phyloP scores from a whole-genome alignment of 2,329 filamentous ascomycete species.

The Colletotrichum musicola region DNA sequence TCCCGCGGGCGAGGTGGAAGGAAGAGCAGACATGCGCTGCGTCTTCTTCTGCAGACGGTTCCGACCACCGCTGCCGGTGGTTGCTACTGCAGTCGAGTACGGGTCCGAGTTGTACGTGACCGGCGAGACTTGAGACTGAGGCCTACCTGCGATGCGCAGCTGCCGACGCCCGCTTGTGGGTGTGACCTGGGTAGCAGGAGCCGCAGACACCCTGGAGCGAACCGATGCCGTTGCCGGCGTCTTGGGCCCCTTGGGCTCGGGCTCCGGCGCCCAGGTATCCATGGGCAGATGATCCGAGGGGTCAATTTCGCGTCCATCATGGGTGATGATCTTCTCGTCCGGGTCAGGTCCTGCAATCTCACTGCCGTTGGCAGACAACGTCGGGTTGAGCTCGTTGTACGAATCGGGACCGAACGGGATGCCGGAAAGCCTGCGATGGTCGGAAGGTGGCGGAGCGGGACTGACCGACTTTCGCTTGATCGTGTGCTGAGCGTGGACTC shows the following conservation, averaged over 20 bases:
- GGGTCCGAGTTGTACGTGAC: conserved; percentile 45
- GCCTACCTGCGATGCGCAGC: conserved; percentile 63
- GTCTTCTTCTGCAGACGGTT: conserved; percentile 76
- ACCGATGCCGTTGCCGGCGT: conserved; percentile 44
- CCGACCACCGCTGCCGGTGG: conserved; percentile 56
- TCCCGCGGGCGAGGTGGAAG: conserved; percentile 51
- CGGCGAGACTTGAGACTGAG: conserved; percentile 59
- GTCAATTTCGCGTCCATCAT: conserved; percentile 82
- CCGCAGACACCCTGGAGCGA: conserved; percentile 53
- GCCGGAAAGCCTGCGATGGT: conserved; percentile 66
- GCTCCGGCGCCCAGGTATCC: conserved; percentile 82
- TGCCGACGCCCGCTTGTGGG: conserved; percentile 64
- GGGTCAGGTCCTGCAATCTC: conserved; percentile 53
- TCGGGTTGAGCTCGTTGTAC: conserved; percentile 79
- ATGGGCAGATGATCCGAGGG: conserved; percentile 85
- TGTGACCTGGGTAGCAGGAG: conserved; percentile 66
- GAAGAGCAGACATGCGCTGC: conserved; percentile 58
- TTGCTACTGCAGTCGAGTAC: conserved; percentile 47
- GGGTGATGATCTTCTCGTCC: conserved; percentile 78
- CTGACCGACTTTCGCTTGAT: conserved; percentile 81
- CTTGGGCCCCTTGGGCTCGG: conserved; percentile 62
- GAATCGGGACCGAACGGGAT: conserved; percentile 82
- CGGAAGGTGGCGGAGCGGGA: conserved; percentile 69
- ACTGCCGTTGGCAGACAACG: conserved; percentile 46
- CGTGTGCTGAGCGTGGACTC: conserved; percentile 62